Evolutionary conservation across 1,284 basidiomycete species (phyloP).

Genomic region (Trametes hirsuta): DNA sequence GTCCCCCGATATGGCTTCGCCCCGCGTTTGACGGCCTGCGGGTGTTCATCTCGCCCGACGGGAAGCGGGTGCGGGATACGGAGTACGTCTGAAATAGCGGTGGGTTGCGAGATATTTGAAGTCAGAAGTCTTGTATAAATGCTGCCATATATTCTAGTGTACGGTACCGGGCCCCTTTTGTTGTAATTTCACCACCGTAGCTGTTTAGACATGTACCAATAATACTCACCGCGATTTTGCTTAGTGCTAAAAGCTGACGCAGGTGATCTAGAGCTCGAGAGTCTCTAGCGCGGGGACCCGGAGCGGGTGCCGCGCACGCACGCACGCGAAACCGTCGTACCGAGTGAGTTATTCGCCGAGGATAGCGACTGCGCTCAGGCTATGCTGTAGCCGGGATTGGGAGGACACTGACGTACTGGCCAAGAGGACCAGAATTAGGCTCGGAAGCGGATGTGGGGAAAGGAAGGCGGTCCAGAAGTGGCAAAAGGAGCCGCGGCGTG

Average conservation of each 20-base stretch:
- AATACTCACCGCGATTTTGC: neutral
- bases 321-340: no score
- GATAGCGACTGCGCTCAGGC: no score
- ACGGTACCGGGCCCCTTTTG: neutral
- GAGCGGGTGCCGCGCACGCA: no score
- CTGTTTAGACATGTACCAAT: conserved; percentile 3
- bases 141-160: neutral
- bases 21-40: conserved; percentile 74
- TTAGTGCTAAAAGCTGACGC: no score
- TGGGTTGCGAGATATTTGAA: neutral
- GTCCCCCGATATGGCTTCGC: conserved; percentile 58
- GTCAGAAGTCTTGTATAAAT: neutral
- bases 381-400: no score
- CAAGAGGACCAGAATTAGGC: no score
- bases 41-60: conserved; percentile 46
- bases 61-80: conserved; percentile 50
- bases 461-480: neutral
- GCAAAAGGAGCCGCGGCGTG: neutral
- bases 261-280: no score
- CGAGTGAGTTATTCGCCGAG: no score
- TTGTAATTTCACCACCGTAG: neutral
- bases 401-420: no score
- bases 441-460: no score
- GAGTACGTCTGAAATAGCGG: conserved; percentile 36
- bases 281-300: no score